Conservation (phyloP, 2,329 filamentous ascomycete genomes). For the Sporothrix globosa region DNA sequence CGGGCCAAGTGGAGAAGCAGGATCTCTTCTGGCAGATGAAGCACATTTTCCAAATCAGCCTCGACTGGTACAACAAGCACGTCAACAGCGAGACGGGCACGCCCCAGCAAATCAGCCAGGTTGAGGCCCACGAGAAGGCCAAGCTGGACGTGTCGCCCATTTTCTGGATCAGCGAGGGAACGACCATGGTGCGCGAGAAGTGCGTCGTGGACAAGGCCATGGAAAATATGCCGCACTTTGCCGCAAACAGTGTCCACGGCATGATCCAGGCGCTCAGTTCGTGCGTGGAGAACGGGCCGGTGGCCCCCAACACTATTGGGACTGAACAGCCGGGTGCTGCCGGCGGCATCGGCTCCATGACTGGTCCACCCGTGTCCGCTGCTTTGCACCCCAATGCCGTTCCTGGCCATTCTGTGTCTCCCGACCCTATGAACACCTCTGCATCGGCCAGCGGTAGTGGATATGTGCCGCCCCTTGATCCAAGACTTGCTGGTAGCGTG, state of each 20-base stretch:
- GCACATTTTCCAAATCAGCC: slow-evolving; percentile 32
- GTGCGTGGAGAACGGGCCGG: not conserved
- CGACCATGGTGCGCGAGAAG: not conserved
- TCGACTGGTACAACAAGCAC: slow-evolving; percentile 32
- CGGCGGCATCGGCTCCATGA: not conserved
- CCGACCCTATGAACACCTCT: not conserved
- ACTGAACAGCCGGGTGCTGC: not conserved
- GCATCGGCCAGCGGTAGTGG: not conserved
- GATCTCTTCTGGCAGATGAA: slow-evolving; percentile 36
- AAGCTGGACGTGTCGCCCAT: slow-evolving; percentile 30
- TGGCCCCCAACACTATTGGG: not conserved
- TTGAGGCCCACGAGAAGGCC: not conserved
- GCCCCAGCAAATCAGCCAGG: not conserved
- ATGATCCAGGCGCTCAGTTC: slow-evolving; percentile 24
- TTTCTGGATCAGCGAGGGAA: slow-evolving; percentile 27
- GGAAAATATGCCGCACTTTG: slow-evolving; percentile 3
- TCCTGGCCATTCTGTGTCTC: not conserved
- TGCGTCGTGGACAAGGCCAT: slow-evolving; percentile 2
- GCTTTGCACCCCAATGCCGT: not conserved
- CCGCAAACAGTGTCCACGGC: not conserved
- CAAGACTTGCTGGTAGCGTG: not conserved
- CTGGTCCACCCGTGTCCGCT: not conserved
- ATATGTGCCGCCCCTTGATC: not conserved
- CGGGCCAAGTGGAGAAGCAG: slow-evolving; percentile 21
- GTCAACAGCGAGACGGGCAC: slow-evolving; percentile 3